Evolutionary conservation across 208 protist species (phyloP).

Genomic region (Wallacemonas rigidus): DNA sequence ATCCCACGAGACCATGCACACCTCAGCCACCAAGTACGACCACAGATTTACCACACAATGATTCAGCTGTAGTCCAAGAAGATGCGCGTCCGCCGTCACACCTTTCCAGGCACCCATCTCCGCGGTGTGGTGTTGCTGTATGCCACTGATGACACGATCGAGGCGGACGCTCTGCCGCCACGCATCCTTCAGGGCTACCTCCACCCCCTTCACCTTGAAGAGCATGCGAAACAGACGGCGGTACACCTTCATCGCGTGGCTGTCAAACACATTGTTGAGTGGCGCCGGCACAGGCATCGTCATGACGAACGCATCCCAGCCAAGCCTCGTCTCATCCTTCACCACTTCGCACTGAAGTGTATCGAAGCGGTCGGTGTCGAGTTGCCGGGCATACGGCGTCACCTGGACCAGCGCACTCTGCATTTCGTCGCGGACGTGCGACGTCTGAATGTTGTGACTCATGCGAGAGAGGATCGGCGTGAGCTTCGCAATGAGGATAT

Average conservation of each 20-base stretch:
- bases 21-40: conserved; percentile 72
- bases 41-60: conserved; percentile 75
- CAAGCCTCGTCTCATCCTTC: conserved; percentile 63
- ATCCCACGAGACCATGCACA: conserved; percentile 64
- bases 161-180: conserved; percentile 64
- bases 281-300: conserved; percentile 60
- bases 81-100: conserved; percentile 58
- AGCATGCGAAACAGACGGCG: conserved; percentile 63
- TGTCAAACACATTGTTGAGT: conserved; percentile 73
- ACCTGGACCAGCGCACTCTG: conserved; percentile 53
- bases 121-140: conserved; percentile 32
- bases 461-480: conserved; percentile 53
- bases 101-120: conserved; percentile 49
- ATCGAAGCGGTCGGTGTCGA: conserved; percentile 55
- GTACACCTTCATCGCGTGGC: conserved; percentile 55
- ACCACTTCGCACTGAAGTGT: conserved; percentile 60
- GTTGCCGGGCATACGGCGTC: conserved; percentile 45
- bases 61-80: conserved; percentile 71
- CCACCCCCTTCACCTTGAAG: conserved; percentile 68
- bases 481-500: conserved; percentile 56
- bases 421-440: conserved; percentile 57
- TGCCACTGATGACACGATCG: conserved; percentile 54
- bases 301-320: conserved; percentile 70
- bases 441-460: conserved; percentile 52
- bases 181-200: conserved; percentile 64